phyloP scores from a whole-genome alignment of 768 basidiomycete species.

The Auricularia cornea region DNA sequence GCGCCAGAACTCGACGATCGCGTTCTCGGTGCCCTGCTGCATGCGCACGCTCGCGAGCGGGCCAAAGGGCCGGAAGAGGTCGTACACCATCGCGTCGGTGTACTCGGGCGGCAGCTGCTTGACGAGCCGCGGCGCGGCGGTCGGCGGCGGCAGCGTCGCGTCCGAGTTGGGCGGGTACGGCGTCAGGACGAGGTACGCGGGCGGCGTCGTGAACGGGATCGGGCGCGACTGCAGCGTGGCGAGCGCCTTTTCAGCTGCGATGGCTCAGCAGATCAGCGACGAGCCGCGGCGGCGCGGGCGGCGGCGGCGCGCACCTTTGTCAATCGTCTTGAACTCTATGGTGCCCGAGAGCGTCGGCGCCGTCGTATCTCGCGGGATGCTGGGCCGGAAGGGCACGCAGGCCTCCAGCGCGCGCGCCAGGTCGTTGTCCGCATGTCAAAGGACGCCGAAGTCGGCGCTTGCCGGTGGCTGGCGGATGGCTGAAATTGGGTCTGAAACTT shows the following conservation, averaged over 20 bases:
- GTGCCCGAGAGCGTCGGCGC: conserved; percentile 52
- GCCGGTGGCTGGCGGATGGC: no score
- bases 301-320: conserved; percentile 72
- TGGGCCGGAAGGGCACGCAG: conserved; percentile 77
- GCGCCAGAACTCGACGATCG: conserved; percentile 77
- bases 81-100: conserved; percentile 69
- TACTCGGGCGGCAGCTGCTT: conserved; percentile 70
- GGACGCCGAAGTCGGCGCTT: no score
- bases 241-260: conserved; percentile 77
- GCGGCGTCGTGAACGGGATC: conserved; percentile 56
- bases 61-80: conserved; percentile 77
- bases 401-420: conserved; percentile 57
- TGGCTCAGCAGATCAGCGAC: conserved; percentile 7
- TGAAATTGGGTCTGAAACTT: no score
- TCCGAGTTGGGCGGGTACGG: conserved; percentile 77
- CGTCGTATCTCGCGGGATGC: conserved; percentile 53
- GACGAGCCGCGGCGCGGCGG: conserved; percentile 72
- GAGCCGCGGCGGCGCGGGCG: no score
- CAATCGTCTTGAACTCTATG: conserved; percentile 76
- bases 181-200: conserved; percentile 60
- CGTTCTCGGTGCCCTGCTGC: conserved; percentile 70
- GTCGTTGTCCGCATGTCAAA: no score
- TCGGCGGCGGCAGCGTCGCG: conserved; percentile 64
- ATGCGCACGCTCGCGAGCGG: conserved; percentile 66
- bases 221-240: conserved; percentile 73